Evolutionary conservation across 495 filamentous ascomycete genomes (phyloP).

Genomic region (Podospora australis): DNA sequence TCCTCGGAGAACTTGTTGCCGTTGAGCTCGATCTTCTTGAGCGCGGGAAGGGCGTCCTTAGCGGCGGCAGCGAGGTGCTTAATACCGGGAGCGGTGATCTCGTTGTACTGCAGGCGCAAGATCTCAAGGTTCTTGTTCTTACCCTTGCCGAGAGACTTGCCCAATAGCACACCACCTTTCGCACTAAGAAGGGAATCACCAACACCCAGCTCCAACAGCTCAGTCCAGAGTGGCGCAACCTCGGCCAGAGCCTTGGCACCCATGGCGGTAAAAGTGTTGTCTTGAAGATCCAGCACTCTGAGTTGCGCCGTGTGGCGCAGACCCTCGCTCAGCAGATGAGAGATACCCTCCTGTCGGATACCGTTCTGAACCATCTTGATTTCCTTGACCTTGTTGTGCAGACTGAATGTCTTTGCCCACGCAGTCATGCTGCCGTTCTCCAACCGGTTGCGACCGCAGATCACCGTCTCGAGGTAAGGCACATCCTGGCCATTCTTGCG

Average conservation of each 20-base stretch:
- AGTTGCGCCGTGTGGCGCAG: slow-evolving; percentile 59
- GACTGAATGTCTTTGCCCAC: slow-evolving; percentile 80
- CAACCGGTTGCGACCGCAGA: slow-evolving; percentile 90
- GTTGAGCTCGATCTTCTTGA: slow-evolving; percentile 85
- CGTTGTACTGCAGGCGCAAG: slow-evolving; percentile 87
- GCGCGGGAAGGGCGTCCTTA: slow-evolving; percentile 56
- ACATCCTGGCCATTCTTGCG: slow-evolving; percentile 59
- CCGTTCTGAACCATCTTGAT: slow-evolving; percentile 99
- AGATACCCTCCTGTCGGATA: slow-evolving; percentile 88
- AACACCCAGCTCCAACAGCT: slow-evolving; percentile 76
- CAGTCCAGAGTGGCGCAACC: slow-evolving; percentile 66
- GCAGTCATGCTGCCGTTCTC: slow-evolving; percentile 94
- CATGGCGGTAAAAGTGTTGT: slow-evolving; percentile 87
- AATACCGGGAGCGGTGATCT: slow-evolving; percentile 70
- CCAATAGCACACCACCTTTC: slow-evolving; percentile 71
- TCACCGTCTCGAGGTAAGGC: slow-evolving; percentile 81
- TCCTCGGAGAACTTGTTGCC: slow-evolving; percentile 93
- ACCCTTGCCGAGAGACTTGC: slow-evolving; percentile 63
- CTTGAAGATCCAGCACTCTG: slow-evolving; percentile 79
- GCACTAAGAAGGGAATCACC: slow-evolving; percentile 79
- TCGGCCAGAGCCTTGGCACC: slow-evolving; percentile 73
- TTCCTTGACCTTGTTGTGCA: slow-evolving; percentile 69
- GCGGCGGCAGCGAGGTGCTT: slow-evolving; percentile 60
- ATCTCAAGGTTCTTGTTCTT: slow-evolving; percentile 71
- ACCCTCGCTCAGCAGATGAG: slow-evolving; percentile 67